phyloP scores from a whole-genome alignment of 108 stramenopile genomes.

The Asterionellopsis glacialis region DNA sequence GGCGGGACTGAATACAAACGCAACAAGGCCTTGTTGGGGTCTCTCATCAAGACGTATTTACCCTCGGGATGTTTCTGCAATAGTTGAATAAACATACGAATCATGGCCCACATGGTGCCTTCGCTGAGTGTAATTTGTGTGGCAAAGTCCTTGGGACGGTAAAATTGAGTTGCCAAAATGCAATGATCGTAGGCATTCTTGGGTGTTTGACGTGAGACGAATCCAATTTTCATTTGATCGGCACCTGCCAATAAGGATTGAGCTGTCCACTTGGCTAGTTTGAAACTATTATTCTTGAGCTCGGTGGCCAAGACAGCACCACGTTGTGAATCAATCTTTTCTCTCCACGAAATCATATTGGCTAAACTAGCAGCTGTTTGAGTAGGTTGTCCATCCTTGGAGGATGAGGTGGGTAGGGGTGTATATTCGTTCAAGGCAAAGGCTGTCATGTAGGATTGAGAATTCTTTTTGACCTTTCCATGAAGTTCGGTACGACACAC shows the following conservation, averaged over 20 bases:
- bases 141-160: conserved; percentile 96
- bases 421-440: conserved; percentile 96
- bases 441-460: conserved; percentile 88
- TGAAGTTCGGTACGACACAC: conserved; percentile 85
- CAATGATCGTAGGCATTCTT: conserved; percentile 90
- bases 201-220: conserved; percentile 73
- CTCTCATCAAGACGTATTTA: conserved; percentile 96
- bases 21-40: conserved; percentile 94
- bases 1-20: conserved; percentile 91
- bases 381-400: conserved; percentile 11
- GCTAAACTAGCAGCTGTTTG: conserved; percentile 12
- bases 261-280: conserved; percentile 97
- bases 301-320: conserved; percentile 96
- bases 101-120: conserved; percentile 97
- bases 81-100: conserved; percentile 92
- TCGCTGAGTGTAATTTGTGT: conserved; percentile 90
- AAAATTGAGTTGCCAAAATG: conserved; percentile 93
- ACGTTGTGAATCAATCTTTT: conserved; percentile 92
- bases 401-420: conserved; percentile 23
- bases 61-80: conserved; percentile 85
- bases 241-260: conserved; percentile 94
- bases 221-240: conserved; percentile 98
- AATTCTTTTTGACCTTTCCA: conserved; percentile 63
- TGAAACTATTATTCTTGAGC: conserved; percentile 97
- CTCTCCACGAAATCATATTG: conserved; percentile 45